Evolutionary conservation across 495 filamentous ascomycete species (phyloP), one percentile per base, ranked within the genome.

Genomic region (Massariosphaeria phaeospora): DNA sequence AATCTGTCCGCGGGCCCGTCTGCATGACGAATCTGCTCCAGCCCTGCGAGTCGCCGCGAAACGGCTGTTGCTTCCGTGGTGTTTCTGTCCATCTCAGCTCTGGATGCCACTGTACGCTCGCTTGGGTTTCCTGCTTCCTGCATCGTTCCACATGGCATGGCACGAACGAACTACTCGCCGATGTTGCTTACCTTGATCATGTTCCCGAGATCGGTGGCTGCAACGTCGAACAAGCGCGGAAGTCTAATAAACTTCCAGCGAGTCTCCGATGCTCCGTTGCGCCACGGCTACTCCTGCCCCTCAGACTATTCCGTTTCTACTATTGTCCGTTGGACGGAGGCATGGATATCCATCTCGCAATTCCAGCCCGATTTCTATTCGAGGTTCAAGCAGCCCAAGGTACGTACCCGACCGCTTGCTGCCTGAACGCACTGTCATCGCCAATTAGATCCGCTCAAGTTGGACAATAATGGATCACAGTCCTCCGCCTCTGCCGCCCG

Each of bases 171-270:
- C 15, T n/a, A 8, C 18, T 11, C 4, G 34, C 12, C 41, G n/a
- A 9, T 18, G 25, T 4, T 31, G 13, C 27, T 21, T 15, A 31
- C 41, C 4, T 8, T 8, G 30, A n/a, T n/a, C 30, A 34, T 41
- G 18, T 41, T 30, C n/a, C n/a, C 48, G 30, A 29, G 43, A 53
- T 54, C 56, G 48, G 56, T 59, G 56, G 56, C 56, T 59, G 36
- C 48, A 59, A 59, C 56, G 56, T 59, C 42, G 56, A 59, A 59
- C 56, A 52, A 50, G 40, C 54, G 33, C 33, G 15, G 26, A 56
- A 47, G 21, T 23, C 41, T 18, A 35, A 9, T 10, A 12, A 36
- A 9, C 26, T 21, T 43, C 39, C n/a, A 20, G 26, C 31, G 21
- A 26, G 17, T n/a, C 20, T n/a, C 18, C 36, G 30, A 38, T 18